Evolutionary conservation across 1,139 yeast species (phyloP).

Genomic region (Yamadazyma siamensis): DNA sequence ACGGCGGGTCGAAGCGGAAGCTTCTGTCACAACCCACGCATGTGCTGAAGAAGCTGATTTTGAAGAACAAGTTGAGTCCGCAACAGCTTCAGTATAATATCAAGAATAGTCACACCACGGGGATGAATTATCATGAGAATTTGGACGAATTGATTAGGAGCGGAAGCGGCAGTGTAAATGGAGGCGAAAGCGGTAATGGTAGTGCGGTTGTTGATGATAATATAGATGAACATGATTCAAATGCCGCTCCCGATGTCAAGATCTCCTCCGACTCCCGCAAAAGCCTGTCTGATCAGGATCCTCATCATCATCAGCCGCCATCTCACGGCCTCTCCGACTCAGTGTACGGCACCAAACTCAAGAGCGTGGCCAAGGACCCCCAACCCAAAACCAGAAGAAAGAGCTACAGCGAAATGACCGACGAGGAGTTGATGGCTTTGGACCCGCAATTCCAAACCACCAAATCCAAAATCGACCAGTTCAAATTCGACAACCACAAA

Average conservation of each 20-base stretch:
- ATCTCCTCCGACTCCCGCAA: background rate
- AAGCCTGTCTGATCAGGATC: too few relatives aligned
- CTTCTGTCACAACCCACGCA: constrained; percentile 14
- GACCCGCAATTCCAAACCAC: constrained; percentile 52
- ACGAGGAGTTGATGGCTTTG: constrained; percentile 58
- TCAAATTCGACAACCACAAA: constrained; percentile 40
- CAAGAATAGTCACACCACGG: constrained; percentile 12
- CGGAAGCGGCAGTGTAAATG: constrained; percentile 4
- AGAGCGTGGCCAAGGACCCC: constrained; percentile 1
- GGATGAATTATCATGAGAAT: constrained; percentile 22
- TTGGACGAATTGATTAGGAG: constrained; percentile 19
- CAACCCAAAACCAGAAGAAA: constrained; percentile 34
- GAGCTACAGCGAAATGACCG: constrained; percentile 60
- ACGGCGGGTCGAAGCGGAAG: constrained; percentile 11
- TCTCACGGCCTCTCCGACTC: constrained; percentile 2
- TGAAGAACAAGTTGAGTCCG: constrained; percentile 35
- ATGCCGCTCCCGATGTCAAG: background rate
- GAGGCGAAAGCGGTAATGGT: too few relatives aligned
- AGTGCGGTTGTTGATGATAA: constrained; percentile 1
- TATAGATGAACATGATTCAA: background rate
- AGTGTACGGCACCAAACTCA: constrained; percentile 6
- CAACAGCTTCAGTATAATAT: constrained; percentile 27
- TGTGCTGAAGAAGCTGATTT: constrained; percentile 37
- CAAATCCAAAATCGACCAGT: constrained; percentile 32
- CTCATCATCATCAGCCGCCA: constrained; percentile 1